Percentiles rank a stretch among this genome's conserved stretches.
Evolutionary conservation across 2,329 filamentous ascomycete species (phyloP).

Genomic region (Elsinoe arachidis): DNA sequence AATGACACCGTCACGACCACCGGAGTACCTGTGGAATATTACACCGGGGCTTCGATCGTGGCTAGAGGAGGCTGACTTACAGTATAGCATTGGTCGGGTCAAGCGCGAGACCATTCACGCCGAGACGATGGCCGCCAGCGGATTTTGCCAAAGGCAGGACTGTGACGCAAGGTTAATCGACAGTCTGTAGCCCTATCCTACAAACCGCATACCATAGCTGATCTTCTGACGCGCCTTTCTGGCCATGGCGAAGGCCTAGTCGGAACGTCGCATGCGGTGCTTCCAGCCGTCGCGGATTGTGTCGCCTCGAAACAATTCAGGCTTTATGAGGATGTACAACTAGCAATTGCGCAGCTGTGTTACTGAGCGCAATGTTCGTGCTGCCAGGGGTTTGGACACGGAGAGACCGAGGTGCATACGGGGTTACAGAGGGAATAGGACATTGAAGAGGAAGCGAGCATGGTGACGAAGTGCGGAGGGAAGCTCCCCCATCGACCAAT

Average conservation of each 20-base stretch:
- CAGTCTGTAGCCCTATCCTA: neutral
- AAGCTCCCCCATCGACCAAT: neutral
- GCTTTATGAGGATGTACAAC: no score
- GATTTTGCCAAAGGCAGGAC: constrained; percentile 66
- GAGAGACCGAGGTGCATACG: no score
- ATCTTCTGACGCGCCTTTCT: constrained; percentile 46
- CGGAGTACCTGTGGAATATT: constrained; percentile 65
- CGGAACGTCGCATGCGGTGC: neutral
- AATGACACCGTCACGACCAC: constrained; percentile 86
- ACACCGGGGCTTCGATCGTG: constrained; percentile 4
- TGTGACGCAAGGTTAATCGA: constrained; percentile 25
- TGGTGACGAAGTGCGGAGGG: neutral
- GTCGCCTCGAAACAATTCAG: no score
- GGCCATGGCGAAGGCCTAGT: constrained; percentile 32
- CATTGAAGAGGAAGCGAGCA: neutral
- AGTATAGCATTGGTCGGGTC: constrained; percentile 76
- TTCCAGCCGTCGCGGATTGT: neutral
- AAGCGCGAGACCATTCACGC: constrained; percentile 88
- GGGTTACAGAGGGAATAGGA: neutral
- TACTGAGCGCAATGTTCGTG: no score
- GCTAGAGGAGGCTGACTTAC: constrained; percentile 45
- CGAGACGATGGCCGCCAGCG: constrained; percentile 78
- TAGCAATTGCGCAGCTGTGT: no score
- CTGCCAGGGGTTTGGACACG: no score
- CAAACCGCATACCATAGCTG: constrained; percentile 37